Evolutionary conservation across 306 rosid genomes (phyloP).

Genomic region (Argentina anserina): DNA sequence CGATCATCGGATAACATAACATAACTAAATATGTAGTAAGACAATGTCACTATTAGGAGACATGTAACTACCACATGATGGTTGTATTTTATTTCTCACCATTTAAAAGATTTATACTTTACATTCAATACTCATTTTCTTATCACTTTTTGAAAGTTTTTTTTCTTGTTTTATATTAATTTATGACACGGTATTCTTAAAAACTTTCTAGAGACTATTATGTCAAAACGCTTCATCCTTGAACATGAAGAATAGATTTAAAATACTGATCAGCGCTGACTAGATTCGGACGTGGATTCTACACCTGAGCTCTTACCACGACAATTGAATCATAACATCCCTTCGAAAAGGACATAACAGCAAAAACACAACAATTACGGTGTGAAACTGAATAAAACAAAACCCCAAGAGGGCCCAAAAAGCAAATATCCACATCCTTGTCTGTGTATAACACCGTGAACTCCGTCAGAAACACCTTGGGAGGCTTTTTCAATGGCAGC

Average conservation of each 20-base stretch:
- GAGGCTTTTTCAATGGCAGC: slow-evolving; percentile 30
- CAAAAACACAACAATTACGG: background rate
- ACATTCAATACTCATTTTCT: background rate
- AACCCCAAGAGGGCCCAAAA: background rate
- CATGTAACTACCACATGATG: background rate
- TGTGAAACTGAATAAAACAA: background rate
- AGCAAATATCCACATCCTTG: background rate
- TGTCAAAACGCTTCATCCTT: no score
- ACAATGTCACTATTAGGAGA: background rate
- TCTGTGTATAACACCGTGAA: background rate
- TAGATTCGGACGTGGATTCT: no score
- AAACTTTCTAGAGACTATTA: no score
- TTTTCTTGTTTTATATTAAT: no score
- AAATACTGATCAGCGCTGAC: no score
- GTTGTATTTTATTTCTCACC: background rate
- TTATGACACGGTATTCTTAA: no score
- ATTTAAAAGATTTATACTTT: background rate
- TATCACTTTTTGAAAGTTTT: no score
- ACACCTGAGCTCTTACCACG: no score
- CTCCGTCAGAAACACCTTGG: background rate
- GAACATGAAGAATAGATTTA: no score
- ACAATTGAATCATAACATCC: no score
- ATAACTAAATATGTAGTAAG: background rate
- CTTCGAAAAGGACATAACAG: background rate
- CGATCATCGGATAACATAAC: background rate